A percentile compares a stretch with the other conserved stretches of the same genome.
Evolutionary conservation across 495 filamentous ascomycete species (phyloP).

Genomic region (Penicillium samsonianum): DNA sequence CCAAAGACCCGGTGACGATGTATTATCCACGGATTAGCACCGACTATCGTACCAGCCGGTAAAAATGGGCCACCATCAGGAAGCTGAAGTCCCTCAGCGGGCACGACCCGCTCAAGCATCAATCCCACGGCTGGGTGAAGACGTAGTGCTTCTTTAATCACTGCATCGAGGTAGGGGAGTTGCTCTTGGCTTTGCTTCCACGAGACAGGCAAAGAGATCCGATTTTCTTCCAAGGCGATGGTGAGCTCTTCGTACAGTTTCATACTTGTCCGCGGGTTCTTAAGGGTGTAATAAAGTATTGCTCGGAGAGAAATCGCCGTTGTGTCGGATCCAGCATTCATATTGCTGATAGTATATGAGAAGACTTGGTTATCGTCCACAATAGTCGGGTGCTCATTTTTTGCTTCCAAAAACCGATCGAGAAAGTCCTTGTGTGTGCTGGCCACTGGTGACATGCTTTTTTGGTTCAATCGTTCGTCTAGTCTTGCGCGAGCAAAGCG

Average conservation of each 20-base stretch:
- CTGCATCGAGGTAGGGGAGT: constrained; percentile 62
- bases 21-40: constrained; percentile 39
- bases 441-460: not conserved
- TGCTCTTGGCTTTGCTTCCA: constrained; percentile 46
- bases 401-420: constrained; percentile 32
- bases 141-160: constrained; percentile 67
- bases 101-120: constrained; percentile 52
- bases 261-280: not conserved
- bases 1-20: constrained; percentile 21
- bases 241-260: constrained; percentile 33
- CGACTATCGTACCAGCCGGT: constrained; percentile 64
- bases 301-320: constrained; percentile 50
- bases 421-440: constrained; percentile 28
- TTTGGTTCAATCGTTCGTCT: constrained; percentile 22
- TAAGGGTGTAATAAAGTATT: constrained; percentile 18
- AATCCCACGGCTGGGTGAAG: constrained; percentile 63
- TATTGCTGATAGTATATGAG: constrained; percentile 43
- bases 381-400: constrained; percentile 32
- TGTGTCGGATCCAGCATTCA: constrained; percentile 55
- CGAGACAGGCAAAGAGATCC: constrained; percentile 36
- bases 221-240: constrained; percentile 40
- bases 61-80: constrained; percentile 57
- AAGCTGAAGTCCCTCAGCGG: constrained; percentile 31
- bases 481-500: constrained; percentile 56
- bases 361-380: constrained; percentile 34